Percentiles rank a stretch among this genome's conserved stretches.
Conservation (phyloP, 1,284 basidiomycete genomes). For the Xerocomus amazonicus region DNA sequence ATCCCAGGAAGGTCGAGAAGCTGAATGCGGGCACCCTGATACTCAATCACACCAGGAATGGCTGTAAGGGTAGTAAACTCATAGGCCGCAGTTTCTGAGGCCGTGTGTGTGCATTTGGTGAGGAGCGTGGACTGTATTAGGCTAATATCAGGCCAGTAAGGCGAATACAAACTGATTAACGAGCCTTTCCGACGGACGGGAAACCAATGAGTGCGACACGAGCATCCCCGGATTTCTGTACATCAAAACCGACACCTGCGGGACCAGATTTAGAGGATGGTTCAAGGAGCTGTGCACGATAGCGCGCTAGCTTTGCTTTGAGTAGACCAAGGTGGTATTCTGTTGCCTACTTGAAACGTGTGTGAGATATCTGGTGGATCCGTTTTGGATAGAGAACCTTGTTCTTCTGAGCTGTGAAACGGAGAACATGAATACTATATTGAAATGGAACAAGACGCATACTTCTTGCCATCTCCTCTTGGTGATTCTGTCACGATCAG, state of each 20-base stretch:
- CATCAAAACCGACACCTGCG: conserved; percentile 87
- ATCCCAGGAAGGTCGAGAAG: conserved; percentile 96
- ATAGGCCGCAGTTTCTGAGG: conserved; percentile 87
- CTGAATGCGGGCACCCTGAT: conserved; percentile 91
- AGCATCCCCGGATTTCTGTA: conserved; percentile 92
- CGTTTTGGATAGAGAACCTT: conserved; percentile 46
- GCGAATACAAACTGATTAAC: conserved; percentile 8
- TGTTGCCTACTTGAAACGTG: conserved; percentile 61
- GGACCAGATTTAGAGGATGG: conserved; percentile 79
- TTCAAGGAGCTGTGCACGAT: conserved; percentile 87
- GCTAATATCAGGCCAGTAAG: conserved; percentile 8
- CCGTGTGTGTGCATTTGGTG: conserved; percentile 88
- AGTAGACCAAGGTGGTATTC: conserved; percentile 88
- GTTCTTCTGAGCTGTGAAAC: conserved; percentile 79
- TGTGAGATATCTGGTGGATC: conserved; percentile 15
- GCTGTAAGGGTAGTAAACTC: conserved; percentile 96
- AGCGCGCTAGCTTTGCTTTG: conserved; percentile 90
- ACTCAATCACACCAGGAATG: conserved; percentile 92
- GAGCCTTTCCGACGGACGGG: conserved; percentile 88
- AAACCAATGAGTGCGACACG: conserved; percentile 93
- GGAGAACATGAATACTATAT: conserved; percentile 3
- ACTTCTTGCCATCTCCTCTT: conserved; percentile 93
- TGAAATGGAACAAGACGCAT: conserved; percentile 2
- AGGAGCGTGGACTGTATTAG: conserved; percentile 80
- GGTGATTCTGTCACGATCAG: conserved; percentile 10